phyloP scores from a whole-genome alignment of 768 basidiomycete genomes.

The Xerocomellus chrysenteron region DNA sequence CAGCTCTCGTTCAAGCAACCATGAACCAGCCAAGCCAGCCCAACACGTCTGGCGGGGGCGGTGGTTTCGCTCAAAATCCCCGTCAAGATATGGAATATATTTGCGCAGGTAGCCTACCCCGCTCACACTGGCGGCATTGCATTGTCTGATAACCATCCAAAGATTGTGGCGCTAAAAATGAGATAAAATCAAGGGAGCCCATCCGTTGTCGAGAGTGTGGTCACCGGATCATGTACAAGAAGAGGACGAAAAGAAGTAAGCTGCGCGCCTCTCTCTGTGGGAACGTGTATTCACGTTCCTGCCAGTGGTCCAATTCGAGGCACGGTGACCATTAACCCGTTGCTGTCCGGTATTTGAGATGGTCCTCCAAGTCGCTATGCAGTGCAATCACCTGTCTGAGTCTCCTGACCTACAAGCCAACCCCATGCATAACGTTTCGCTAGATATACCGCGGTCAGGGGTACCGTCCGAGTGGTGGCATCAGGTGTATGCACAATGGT shows the following conservation, averaged over 20 bases:
- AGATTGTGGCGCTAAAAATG: constrained; percentile 94
- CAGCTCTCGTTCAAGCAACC: constrained; percentile 6
- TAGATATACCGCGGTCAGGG: neutral
- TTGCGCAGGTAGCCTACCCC: constrained; percentile 66
- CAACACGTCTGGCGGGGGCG: constrained; percentile 33
- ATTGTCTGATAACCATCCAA: constrained; percentile 14
- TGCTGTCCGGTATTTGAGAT: neutral
- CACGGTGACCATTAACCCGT: constrained; percentile 21
- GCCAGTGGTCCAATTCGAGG: constrained; percentile 36
- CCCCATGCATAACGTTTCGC: neutral
- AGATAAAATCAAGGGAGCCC: constrained; percentile 87
- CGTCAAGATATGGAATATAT: constrained; percentile 78
- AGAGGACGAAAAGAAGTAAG: constrained; percentile 90
- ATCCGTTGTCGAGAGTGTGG: constrained; percentile 97
- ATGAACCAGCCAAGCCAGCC: constrained; percentile 41
- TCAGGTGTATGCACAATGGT: neutral
- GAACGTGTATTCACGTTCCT: neutral
- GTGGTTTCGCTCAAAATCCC: constrained; percentile 38
- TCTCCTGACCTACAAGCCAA: neutral
- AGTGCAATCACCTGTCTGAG: neutral
- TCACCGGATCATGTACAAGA: constrained; percentile 99
- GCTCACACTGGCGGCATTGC: neutral
- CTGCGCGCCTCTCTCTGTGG: constrained; percentile 2
- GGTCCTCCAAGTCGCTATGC: neutral
- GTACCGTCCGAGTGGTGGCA: neutral